Base-by-base conservation (phyloP, 2,329 filamentous ascomycete species). In the Phaeosphaeria sp. region DNA sequence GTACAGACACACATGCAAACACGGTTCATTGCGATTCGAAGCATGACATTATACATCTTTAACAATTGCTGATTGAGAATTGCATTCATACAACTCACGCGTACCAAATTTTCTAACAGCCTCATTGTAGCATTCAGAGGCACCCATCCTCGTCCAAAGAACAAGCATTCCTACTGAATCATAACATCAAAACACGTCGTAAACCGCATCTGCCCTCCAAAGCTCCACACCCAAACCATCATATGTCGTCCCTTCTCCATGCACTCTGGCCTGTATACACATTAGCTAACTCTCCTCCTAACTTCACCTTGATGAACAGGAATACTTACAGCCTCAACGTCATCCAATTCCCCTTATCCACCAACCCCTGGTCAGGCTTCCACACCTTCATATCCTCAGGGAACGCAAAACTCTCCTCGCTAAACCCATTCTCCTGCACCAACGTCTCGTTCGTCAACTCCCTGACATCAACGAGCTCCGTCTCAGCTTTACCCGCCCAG, bases 311-410 rank as follows among this genome's bases (percentile, higher is more conserved):
- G 2, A 2, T 6, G 15, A 49, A 0, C 15, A 17, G 6, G 22
- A 39, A 20, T 21, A 61, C 60, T 58, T 52, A 63, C 58, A 69
- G 30, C 2, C 60, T 53, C 7, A 72, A 44, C 1, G 59, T 65
- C 57, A 66, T 61, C 68, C 69, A 72, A 24, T 70, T 71, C 4
- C 69, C 69, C 56, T 71, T 71, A 25, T 72, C 69, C 30, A 66
- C 42, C 45, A 72, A 53, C 7, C 61, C 61, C 47, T 65, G 45
- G 8, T 27, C 36, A 6, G 69, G 67, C 2, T 42, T 56, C 48
- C 55, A 59, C 4, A 71, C 51, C 13, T 48, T 61, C 33, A 27
- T n/a, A 36, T 68, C 62, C 22, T 56, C 59, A 11, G 68, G 69
- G 45, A 57, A 67, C 17, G 57, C 51, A 49, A 71, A 71, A 4